These are phyloP conservation scores for Lecanosticta acicola DNA, from an alignment of 2,329 filamentous ascomycete genomes.

Conservation along the genomic window DNA sequence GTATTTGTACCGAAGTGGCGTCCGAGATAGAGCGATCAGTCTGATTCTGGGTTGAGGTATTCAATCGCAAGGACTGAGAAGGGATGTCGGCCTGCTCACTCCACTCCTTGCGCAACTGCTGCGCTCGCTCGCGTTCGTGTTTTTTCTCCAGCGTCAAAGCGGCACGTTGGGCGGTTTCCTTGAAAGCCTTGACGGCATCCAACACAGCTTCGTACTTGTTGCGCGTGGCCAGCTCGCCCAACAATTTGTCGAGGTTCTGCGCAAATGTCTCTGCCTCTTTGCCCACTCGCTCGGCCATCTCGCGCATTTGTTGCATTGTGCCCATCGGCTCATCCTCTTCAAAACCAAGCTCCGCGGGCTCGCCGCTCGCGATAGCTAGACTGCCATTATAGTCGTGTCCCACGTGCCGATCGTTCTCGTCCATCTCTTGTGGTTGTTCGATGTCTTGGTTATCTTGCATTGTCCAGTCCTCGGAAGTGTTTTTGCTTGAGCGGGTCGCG, in stretches of 20 bases:
- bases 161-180: conserved; percentile 48
- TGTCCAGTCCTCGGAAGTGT: neutral
- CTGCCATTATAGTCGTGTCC: conserved; percentile 1
- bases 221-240: conserved; percentile 44
- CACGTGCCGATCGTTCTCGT: neutral
- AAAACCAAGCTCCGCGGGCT: conserved; percentile 4
- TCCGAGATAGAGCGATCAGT: no score
- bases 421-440: neutral
- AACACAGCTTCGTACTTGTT: conserved; percentile 55
- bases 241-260: conserved; percentile 70
- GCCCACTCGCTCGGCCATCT: conserved; percentile 63
- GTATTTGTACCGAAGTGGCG: no score
- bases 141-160: conserved; percentile 43
- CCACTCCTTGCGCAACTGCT: conserved; percentile 38
- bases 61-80: neutral
- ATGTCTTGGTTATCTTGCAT: neutral
- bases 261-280: conserved; percentile 85
- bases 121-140: conserved; percentile 34
- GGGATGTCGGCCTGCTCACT: conserved; percentile 16
- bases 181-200: conserved; percentile 49
- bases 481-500: conserved; percentile 1
- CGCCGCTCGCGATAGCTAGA: conserved; percentile 2
- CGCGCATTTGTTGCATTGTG: conserved; percentile 49
- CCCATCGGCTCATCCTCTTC: conserved; percentile 4
- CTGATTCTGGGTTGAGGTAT: no score